Conservation (phyloP, 1,284 basidiomycete genomes). For the Boletus austroedulis region DNA sequence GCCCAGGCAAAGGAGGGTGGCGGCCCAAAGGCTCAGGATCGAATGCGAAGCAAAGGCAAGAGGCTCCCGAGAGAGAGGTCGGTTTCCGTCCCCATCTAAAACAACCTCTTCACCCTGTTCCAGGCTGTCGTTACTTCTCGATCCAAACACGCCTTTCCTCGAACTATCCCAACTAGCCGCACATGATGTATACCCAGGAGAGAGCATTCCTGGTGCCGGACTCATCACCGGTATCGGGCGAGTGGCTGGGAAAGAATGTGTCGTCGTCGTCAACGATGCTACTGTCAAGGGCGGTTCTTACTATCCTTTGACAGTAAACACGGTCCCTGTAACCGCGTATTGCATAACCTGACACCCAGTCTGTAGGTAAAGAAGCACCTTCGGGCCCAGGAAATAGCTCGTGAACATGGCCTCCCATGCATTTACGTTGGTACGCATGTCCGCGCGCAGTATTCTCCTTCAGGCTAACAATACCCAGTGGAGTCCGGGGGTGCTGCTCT, state of each 20-base stretch:
- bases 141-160: conserved; percentile 86
- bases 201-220: conserved; percentile 84
- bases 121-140: conserved; percentile 68
- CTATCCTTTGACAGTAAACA: conserved; percentile 81
- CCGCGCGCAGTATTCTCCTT: background rate
- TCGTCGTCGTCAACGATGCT: conserved; percentile 91
- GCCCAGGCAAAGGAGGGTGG: conserved; percentile 60
- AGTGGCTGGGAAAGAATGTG: conserved; percentile 81
- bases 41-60: conserved; percentile 80
- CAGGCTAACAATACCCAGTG: conserved; percentile 46
- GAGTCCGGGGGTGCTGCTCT: conserved; percentile 93
- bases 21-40: conserved; percentile 67
- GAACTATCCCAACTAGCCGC: conserved; percentile 87
- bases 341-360: conserved; percentile 4
- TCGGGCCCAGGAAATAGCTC: conserved; percentile 89
- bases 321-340: background rate
- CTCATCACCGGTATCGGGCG: conserved; percentile 86
- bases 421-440: conserved; percentile 76
- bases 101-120: conserved; percentile 4
- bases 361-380: conserved; percentile 89
- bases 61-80: conserved; percentile 85
- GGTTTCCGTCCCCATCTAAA: conserved; percentile 16
- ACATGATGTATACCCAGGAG: conserved; percentile 79
- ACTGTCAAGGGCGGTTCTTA: conserved; percentile 94
- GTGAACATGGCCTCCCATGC: conserved; percentile 87